phyloP scores from a whole-genome alignment of 108 stramenopile species.

The Epipyxis sp. region DNA sequence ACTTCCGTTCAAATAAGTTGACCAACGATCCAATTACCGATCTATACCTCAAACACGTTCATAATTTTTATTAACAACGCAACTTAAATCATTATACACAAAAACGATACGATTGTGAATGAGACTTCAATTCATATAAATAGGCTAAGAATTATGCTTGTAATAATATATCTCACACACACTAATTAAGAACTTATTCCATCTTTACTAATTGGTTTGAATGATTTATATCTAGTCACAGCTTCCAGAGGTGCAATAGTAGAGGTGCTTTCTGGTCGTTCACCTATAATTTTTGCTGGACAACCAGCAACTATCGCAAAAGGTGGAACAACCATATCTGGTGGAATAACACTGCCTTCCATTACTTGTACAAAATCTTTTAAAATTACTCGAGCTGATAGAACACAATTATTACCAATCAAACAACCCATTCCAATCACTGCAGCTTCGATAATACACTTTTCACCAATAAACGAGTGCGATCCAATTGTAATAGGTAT shows the following conservation, averaged over 20 bases:
- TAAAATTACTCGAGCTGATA: neutral
- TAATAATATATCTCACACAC: no score
- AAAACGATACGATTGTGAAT: no score
- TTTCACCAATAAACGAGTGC: conserved; percentile 14
- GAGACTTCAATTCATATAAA: no score
- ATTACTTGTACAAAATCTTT: conserved; percentile 16
- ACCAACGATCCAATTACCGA: no score
- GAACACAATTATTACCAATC: neutral
- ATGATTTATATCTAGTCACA: neutral
- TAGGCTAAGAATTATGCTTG: no score
- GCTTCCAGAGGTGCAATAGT: neutral
- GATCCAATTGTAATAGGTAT: conserved; percentile 18
- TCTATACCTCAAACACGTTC: no score
- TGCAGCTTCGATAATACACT: neutral
- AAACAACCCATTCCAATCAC: conserved; percentile 12
- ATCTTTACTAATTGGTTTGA: conserved; percentile 15
- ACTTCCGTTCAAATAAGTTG: no score
- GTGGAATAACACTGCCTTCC: conserved; percentile 11
- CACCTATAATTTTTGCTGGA: neutral
- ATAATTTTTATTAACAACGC: no score
- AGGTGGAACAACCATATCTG: conserved; percentile 28
- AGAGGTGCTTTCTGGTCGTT: neutral
- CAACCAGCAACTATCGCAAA: neutral
- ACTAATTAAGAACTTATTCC: no score
- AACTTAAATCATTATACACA: no score